A percentile compares a stretch with the other conserved stretches of the same genome.
Evolutionary conservation across 257 asterid genomes (phyloP).

Genomic region (Echites panduratus): DNA sequence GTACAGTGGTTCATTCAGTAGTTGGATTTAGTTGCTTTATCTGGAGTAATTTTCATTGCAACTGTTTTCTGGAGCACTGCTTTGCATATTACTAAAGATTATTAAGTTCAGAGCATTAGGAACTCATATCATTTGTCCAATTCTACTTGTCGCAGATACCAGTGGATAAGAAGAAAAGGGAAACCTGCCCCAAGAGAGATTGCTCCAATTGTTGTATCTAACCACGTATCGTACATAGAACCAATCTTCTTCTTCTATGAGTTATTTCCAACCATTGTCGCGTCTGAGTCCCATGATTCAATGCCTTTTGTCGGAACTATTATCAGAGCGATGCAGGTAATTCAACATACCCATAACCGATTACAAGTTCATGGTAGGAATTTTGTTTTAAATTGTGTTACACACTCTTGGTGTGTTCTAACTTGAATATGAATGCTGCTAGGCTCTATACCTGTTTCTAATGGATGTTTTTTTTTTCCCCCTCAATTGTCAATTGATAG

Average conservation of each 20-base stretch:
- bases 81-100: background rate
- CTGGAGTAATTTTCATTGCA: background rate
- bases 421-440: background rate
- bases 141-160: constrained; percentile 55
- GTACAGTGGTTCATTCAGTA: background rate
- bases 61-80: background rate
- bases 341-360: background rate
- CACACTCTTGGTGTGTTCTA: constrained; percentile 3
- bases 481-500: constrained; percentile 33
- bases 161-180: constrained; percentile 94
- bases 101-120: background rate
- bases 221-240: constrained; percentile 85
- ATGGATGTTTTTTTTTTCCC: background rate
- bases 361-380: background rate
- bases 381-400: constrained; percentile 9
- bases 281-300: constrained; percentile 93
- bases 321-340: constrained; percentile 99
- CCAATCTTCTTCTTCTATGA: constrained; percentile 98
- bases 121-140: constrained; percentile 10
- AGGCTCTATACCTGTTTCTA: background rate
- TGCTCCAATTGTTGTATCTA: constrained; percentile 93
- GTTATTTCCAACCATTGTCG: constrained; percentile 85
- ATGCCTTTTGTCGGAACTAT: constrained; percentile 98
- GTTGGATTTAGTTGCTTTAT: background rate
- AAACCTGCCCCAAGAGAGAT: constrained; percentile 88